Conservation (phyloP, 768 basidiomycete species). For the Lactarius pseudohatsudake region DNA sequence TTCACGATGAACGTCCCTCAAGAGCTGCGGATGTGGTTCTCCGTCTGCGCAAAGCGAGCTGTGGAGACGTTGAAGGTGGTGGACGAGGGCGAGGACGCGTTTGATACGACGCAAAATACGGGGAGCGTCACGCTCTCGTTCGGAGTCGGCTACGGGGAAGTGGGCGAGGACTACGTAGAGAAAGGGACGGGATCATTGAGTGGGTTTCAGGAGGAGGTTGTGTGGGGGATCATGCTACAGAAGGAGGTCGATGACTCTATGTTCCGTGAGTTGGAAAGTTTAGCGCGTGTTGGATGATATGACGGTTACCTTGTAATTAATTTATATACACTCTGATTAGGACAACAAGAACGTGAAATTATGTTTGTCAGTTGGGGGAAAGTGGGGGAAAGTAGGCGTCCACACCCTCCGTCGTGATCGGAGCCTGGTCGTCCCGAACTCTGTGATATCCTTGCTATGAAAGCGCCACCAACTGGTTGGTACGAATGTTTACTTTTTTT, state of each 20-base stretch:
- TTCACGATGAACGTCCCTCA: constrained; percentile 51
- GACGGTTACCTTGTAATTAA: not conserved
- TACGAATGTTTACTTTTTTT: no score
- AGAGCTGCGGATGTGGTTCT: constrained; percentile 54
- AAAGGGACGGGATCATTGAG: constrained; percentile 75
- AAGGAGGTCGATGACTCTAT: constrained; percentile 71
- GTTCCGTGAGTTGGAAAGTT: constrained; percentile 78
- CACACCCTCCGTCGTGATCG: no score
- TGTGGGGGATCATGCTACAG: constrained; percentile 71
- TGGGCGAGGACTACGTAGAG: constrained; percentile 62
- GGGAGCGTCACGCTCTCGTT: constrained; percentile 64
- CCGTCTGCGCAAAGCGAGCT: constrained; percentile 60
- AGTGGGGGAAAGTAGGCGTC: no score
- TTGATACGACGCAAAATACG: constrained; percentile 62
- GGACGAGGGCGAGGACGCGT: constrained; percentile 72
- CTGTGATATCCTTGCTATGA: no score
- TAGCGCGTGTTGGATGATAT: constrained; percentile 61
- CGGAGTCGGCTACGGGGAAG: constrained; percentile 84
- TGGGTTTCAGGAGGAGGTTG: constrained; percentile 62
- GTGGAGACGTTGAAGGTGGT: constrained; percentile 78
- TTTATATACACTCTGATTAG: not conserved
- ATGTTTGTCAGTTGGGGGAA: no score
- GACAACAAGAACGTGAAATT: no score
- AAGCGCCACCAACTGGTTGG: no score
- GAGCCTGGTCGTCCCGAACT: no score